These are phyloP conservation scores for Xylariaceae sp. DNA, from an alignment of 2,329 filamentous ascomycete species.

Conservation along the genomic window DNA sequence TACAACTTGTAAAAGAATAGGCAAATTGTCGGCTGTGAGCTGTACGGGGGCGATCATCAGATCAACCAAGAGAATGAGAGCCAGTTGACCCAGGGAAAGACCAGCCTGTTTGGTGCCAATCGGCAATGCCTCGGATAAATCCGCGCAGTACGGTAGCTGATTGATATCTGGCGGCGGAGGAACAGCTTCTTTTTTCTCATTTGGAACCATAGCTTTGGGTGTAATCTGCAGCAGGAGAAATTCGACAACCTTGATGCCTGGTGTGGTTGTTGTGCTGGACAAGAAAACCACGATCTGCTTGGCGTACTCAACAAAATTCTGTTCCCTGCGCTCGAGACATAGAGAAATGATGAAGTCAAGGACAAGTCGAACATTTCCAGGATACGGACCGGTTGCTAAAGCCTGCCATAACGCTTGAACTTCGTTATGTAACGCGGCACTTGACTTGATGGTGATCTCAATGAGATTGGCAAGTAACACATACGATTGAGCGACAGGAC, in stretches of 20 bases:
- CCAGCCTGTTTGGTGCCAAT: slow-evolving; percentile 88
- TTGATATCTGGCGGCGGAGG: slow-evolving; percentile 69
- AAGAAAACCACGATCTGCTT: slow-evolving; percentile 98
- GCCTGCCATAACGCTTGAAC: slow-evolving; percentile 98
- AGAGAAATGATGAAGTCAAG: slow-evolving; percentile 95
- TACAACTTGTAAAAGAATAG: slow-evolving; percentile 83
- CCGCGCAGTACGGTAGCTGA: slow-evolving; percentile 82
- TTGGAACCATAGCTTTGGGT: slow-evolving; percentile 94
- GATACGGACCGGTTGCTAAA: slow-evolving; percentile 85
- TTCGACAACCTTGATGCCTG: slow-evolving; percentile 88
- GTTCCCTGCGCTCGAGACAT: slow-evolving; percentile 88
- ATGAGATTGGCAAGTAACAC: slow-evolving; percentile 92
- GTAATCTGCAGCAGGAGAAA: slow-evolving; percentile 88
- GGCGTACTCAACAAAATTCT: slow-evolving; percentile 96
- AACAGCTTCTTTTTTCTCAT: slow-evolving; percentile 69
- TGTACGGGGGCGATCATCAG: slow-evolving; percentile 91
- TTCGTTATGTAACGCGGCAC: slow-evolving; percentile 85
- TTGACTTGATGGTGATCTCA: slow-evolving; percentile 92
- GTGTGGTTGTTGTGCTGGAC: slow-evolving; percentile 68
- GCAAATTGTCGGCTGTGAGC: slow-evolving; percentile 72
- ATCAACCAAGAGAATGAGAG: slow-evolving; percentile 89
- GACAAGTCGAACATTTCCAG: slow-evolving; percentile 88
- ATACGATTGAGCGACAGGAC: slow-evolving; percentile 86
- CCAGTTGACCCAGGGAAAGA: slow-evolving; percentile 88
- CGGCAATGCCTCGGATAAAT: slow-evolving; percentile 73